Evolutionary conservation across 768 basidiomycete species (phyloP).

Genomic region (Phylloporus sp.): DNA sequence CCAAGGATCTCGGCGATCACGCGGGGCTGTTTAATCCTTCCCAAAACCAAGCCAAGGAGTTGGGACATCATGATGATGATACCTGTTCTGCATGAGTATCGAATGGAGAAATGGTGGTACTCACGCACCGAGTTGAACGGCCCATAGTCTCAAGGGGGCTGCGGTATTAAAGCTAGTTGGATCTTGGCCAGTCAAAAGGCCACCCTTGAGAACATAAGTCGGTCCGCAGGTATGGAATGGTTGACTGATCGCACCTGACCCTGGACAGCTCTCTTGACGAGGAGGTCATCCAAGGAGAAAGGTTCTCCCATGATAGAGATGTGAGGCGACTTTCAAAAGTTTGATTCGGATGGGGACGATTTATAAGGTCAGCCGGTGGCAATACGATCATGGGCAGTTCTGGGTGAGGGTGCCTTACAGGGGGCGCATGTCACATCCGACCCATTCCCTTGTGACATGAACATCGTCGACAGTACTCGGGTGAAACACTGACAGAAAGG

Average conservation of each 20-base stretch:
- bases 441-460: no score
- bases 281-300: constrained; percentile 11
- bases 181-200: constrained; percentile 72
- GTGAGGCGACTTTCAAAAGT: background rate
- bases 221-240: background rate
- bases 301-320: constrained; percentile 31
- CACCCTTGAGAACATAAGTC: constrained; percentile 45
- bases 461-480: no score
- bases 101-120: no score
- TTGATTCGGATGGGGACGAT: background rate
- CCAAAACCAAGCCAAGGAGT: constrained; percentile 57
- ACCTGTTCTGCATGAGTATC: constrained; percentile 31
- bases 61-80: constrained; percentile 84
- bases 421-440: background rate
- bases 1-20: constrained; percentile 93
- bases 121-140: constrained; percentile 64
- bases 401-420: background rate
- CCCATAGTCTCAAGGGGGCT: constrained; percentile 75
- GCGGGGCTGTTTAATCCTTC: constrained; percentile 77
- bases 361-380: constrained; percentile 1
- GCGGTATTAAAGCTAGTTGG: constrained; percentile 54
- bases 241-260: constrained; percentile 25
- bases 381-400: background rate
- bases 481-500: no score
- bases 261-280: constrained; percentile 18